phyloP scores from a whole-genome alignment of 805 yeast species.

The Henningerozyma blattae region DNA sequence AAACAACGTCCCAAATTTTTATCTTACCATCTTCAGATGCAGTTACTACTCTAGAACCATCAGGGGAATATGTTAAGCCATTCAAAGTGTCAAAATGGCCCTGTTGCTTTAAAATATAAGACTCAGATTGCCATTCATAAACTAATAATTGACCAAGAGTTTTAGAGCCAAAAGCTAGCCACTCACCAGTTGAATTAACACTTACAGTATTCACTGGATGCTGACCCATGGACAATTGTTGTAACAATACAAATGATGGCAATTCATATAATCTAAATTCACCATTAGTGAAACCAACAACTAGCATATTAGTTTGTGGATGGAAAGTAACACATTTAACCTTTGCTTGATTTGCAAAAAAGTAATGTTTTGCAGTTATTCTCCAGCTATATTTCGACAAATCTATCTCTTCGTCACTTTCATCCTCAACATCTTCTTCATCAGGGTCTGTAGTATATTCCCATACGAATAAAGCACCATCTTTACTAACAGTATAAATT shows the following conservation, averaged over 20 bases:
- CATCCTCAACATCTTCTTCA: slow-evolving; percentile 33
- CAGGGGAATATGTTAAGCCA: slow-evolving; percentile 80
- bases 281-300: slow-evolving; percentile 83
- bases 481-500: slow-evolving; percentile 84
- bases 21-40: slow-evolving; percentile 96
- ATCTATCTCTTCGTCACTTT: slow-evolving; percentile 29
- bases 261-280: slow-evolving; percentile 85
- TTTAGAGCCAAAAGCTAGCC: slow-evolving; percentile 92
- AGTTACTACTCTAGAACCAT: slow-evolving; percentile 83
- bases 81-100: slow-evolving; percentile 93
- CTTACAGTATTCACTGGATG: slow-evolving; percentile 74
- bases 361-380: slow-evolving; percentile 65
- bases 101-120: slow-evolving; percentile 89
- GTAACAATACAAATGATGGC: slow-evolving; percentile 68
- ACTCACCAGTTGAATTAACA: slow-evolving; percentile 79
- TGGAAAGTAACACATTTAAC: slow-evolving; percentile 81
- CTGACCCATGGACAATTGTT: slow-evolving; percentile 85
- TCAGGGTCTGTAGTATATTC: slow-evolving; percentile 55
- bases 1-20: slow-evolving; percentile 87
- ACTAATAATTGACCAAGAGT: slow-evolving; percentile 88
- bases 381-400: slow-evolving; percentile 56
- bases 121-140: slow-evolving; percentile 98
- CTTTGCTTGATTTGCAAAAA: slow-evolving; percentile 47
- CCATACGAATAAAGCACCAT: slow-evolving; percentile 92
- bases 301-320: slow-evolving; percentile 52